Base-by-base conservation (phyloP, 352 stramenopile genomes). In the Hyaloperonospora brassicae region DNA sequence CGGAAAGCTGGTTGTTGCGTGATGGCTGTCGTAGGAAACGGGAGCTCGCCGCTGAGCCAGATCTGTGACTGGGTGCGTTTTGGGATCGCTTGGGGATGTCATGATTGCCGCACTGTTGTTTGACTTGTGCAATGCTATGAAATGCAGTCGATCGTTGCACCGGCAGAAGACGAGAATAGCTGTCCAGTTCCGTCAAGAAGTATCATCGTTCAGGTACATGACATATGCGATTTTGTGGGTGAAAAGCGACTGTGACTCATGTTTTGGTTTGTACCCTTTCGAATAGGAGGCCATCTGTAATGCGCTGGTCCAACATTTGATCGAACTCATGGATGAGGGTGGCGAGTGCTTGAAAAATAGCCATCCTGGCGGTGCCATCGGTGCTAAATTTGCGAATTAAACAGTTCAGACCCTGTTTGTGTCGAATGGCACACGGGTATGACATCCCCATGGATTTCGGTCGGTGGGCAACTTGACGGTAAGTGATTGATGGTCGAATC, bases 141-240 rank as follows among this genome's bases (percentile, higher is more conserved):
- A 30, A 13, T 30, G 2, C 13, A 46, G 41, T 46, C 41, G 2
- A 52, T 87, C 14, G 47, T 70, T 27, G 68, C 76, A 5, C 66
- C 72, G 13, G 83, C 75, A 0, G 47, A 66, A 21, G 83, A 93
- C 53, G 55, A 73, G 4, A 38, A 14, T 1, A 41, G 43, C 10
- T 88, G 76, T 30, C 80, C 79, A 25, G 78, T 93, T 35, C 83
- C 83, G 2, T 83, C 79, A 1, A 82, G 80, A 40, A 90, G 79
- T 50, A 89, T 93, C 27, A 59, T 93, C 21, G 76, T 81, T 11
- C 83, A 89, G 72, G 79, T 87, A 53, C 2, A 34, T 47, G n/a
- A 21, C 9, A 42, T 17, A 4, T 6, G n/a, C 1, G 3, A n/a
- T 30, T 4, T 30, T n/a, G 17, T 25, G 22, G 27, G 27, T 25